phyloP scores from a whole-genome alignment of 2,329 filamentous ascomycete genomes.

The Didymella pomorum region DNA sequence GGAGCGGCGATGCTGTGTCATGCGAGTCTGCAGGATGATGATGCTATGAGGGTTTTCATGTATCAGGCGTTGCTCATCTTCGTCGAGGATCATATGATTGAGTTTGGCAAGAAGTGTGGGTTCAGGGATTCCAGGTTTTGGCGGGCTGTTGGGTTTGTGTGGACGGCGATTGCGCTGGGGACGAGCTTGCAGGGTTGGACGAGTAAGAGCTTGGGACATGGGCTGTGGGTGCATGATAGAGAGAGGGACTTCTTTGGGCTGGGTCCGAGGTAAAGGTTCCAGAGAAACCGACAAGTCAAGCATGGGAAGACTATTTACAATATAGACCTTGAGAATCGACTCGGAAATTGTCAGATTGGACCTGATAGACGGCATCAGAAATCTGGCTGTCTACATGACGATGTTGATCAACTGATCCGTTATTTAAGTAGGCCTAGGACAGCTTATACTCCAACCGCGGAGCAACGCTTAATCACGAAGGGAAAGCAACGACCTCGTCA shows the following conservation, averaged over 20 bases:
- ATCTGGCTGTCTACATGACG: too few species aligned
- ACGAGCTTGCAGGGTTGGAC: conserved; percentile 21
- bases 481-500: too few species aligned
- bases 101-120: conserved; percentile 31
- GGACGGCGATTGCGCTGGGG: conserved; percentile 34
- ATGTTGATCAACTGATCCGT: too few species aligned
- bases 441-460: too few species aligned
- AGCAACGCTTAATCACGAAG: too few species aligned
- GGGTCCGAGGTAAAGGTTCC: conserved; percentile 24
- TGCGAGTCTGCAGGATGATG: conserved; percentile 27
- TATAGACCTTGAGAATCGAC: too few species aligned
- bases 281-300: too few species aligned
- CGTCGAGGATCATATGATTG: conserved; percentile 43
- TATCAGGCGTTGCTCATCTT: conserved; percentile 38
- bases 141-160: conserved; percentile 33
- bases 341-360: too few species aligned
- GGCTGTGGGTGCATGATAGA: conserved; percentile 34
- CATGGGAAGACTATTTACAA: too few species aligned
- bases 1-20: conserved; percentile 28
- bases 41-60: conserved; percentile 30
- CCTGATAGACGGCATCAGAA: too few species aligned
- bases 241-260: conserved; percentile 32
- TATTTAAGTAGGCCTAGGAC: too few species aligned
- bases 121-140: conserved; percentile 25
- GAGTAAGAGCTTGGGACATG: conserved; percentile 15